These are phyloP conservation scores for Pyracantha coccinea DNA, from an alignment of 331 rosid species.

Conservation along the genomic window DNA sequence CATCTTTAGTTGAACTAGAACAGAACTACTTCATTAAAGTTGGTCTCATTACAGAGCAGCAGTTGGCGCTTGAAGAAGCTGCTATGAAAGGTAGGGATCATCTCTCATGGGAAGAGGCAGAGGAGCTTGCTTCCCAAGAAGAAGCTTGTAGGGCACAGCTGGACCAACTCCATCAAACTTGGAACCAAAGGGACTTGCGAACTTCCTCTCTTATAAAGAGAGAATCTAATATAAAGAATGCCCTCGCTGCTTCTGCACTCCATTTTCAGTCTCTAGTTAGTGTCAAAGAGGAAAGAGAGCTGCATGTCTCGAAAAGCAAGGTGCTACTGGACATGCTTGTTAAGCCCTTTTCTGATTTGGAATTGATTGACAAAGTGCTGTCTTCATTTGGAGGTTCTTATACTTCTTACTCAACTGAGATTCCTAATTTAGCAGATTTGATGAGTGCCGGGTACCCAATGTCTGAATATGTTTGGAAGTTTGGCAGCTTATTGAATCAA, in stretches of 20 bases:
- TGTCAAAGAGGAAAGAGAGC: constrained; percentile 48
- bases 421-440: constrained; percentile 47
- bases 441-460: constrained; percentile 71
- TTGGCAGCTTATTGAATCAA: constrained; percentile 48
- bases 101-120: constrained; percentile 99
- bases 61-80: constrained; percentile 93
- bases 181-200: constrained; percentile 83
- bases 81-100: constrained; percentile 87
- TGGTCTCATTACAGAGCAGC: constrained; percentile 85
- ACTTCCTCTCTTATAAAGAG: constrained; percentile 64
- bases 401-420: constrained; percentile 31
- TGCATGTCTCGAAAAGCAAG: constrained; percentile 45
- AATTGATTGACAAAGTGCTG: constrained; percentile 51
- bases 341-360: constrained; percentile 73
- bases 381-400: constrained; percentile 47
- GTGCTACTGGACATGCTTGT: constrained; percentile 51
- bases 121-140: constrained; percentile 95
- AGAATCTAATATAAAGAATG: constrained; percentile 76
- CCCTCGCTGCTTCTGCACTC: constrained; percentile 51
- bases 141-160: constrained; percentile 92
- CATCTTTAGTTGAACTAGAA: constrained; percentile 74
- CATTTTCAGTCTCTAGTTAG: constrained; percentile 65
- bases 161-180: constrained; percentile 80
- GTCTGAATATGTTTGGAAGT: constrained; percentile 77
- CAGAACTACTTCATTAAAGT: constrained; percentile 78